These are phyloP conservation scores for Picochlorum sp. DNA, from an alignment of 139 green algal genomes.

Conservation along the genomic window DNA sequence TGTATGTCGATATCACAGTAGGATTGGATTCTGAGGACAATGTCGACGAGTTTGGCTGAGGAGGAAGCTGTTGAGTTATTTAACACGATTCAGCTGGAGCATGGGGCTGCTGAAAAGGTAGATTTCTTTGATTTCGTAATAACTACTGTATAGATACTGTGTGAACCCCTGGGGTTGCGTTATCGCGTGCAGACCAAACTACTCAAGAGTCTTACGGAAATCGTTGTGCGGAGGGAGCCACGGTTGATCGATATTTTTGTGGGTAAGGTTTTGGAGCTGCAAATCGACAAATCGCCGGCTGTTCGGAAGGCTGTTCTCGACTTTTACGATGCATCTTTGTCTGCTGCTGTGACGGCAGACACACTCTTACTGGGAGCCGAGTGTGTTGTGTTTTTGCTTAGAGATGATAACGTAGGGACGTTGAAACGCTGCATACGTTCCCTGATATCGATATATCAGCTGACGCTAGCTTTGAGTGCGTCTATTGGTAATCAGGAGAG, in stretches of 20 bases:
- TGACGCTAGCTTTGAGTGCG: no score
- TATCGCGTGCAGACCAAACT: conserved; percentile 20
- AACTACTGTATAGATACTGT: neutral
- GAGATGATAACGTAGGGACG: conserved; percentile 6
- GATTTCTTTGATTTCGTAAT: neutral
- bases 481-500: neutral
- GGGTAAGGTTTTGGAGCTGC: conserved; percentile 32
- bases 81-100: conserved; percentile 25
- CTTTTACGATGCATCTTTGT: conserved; percentile 20
- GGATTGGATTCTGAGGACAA: no score
- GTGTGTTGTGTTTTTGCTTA: conserved; percentile 12
- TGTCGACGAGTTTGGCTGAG: neutral
- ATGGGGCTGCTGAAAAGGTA: conserved; percentile 18
- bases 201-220: conserved; percentile 38
- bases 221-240: conserved; percentile 33
- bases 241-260: conserved; percentile 34
- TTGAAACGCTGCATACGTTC: conserved; percentile 9
- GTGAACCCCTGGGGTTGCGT: neutral
- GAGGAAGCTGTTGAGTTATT: conserved; percentile 32
- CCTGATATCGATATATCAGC: neutral
- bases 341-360: conserved; percentile 1
- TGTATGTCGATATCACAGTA: no score
- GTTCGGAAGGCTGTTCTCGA: conserved; percentile 27
- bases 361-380: conserved; percentile 7
- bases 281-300: conserved; percentile 26